Base-by-base conservation (phyloP, 2,329 filamentous ascomycete genomes). In the Blumeria graminis region DNA sequence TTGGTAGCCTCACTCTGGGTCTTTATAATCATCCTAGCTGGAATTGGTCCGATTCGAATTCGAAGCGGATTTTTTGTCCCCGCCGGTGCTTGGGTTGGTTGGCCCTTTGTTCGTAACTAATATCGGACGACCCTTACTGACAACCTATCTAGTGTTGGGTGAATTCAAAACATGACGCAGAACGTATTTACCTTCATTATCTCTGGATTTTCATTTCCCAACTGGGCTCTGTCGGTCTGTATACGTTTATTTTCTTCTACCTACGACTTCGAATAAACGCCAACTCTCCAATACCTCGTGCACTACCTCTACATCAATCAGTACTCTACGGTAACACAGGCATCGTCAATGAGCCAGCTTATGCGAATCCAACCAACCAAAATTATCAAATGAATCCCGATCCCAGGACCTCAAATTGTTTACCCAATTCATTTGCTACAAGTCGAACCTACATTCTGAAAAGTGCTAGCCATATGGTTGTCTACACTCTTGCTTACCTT, bases 131-230 rank as follows among this genome's bases (percentile, higher is more conserved):
- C 36, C 22, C 35, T 36, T 32, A 38, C 33, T 34, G 22, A 52
- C 34, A 28, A 16, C 6, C 4, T 28, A 28, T 32, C 18, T 53
- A 71, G 73, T 78, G 75, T 63, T 78, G 75, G 75, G 71, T 77
- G 28, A 70, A 71, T 35, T 63, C 67, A 3, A 67, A 71, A 6
- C 68, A 73, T 57, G 68, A 71, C 55, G 63, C 63, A 16, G 67
- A 76, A 3, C 71, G 74, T 14, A 67, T 78, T 3, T 71, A 69
- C 58, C 69, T 74, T 1, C 75, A 77, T 59, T 77, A 77, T 60
- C 61, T 76, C 51, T 77, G 74, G 73, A 74, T 77, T 56, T 76
- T 77, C 62, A 64, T 74, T 28, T 70, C 72, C 56, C 70, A 77
- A 61, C 74, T 76, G 60, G 71, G 72, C 13, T 75, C 72, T 22